A percentile compares a stretch with the other conserved stretches of the same genome.
These are phyloP conservation scores for Elsinoe arachidis DNA, from an alignment of 2,329 filamentous ascomycete genomes.

Conservation along the genomic window DNA sequence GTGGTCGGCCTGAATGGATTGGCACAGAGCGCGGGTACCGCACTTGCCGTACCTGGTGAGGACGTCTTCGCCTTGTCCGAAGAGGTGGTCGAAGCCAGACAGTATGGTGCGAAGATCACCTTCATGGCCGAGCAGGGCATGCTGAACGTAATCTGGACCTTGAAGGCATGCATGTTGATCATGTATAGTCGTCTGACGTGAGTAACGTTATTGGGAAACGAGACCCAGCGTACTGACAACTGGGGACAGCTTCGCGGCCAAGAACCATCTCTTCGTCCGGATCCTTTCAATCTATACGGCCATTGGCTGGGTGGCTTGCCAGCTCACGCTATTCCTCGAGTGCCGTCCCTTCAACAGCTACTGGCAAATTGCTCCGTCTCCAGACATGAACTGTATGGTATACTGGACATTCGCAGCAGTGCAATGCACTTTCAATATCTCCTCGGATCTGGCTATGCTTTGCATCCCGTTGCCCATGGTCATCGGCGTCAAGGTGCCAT, in stretches of 20 bases:
- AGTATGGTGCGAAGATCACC: constrained; percentile 38
- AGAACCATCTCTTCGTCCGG: constrained; percentile 40
- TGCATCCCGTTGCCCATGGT: constrained; percentile 49
- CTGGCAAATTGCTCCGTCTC: constrained; percentile 32
- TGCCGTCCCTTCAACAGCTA: constrained; percentile 50
- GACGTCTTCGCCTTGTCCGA: constrained; percentile 26
- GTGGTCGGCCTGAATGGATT: constrained; percentile 36
- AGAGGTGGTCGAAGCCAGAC: constrained; percentile 29
- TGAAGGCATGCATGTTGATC: constrained; percentile 50
- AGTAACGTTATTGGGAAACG: not conserved
- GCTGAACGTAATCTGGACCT: constrained; percentile 48
- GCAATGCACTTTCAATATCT: constrained; percentile 53
- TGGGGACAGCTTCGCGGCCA: constrained; percentile 2
- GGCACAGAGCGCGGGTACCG: constrained; percentile 34
- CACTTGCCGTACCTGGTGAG: constrained; percentile 28
- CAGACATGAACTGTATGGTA: constrained; percentile 20
- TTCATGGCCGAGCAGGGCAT: constrained; percentile 44
- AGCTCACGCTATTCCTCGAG: constrained; percentile 46
- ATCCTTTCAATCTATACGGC: constrained; percentile 41
- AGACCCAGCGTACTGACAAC: not conserved
- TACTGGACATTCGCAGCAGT: constrained; percentile 47
- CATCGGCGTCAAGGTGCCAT: constrained; percentile 40
- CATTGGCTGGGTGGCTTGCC: constrained; percentile 43
- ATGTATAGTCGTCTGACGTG: constrained; percentile 44
- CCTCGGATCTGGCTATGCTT: constrained; percentile 52